Evolutionary conservation across 495 filamentous ascomycete genomes (phyloP).

Genomic region (Hyaloscypha bicolor): DNA sequence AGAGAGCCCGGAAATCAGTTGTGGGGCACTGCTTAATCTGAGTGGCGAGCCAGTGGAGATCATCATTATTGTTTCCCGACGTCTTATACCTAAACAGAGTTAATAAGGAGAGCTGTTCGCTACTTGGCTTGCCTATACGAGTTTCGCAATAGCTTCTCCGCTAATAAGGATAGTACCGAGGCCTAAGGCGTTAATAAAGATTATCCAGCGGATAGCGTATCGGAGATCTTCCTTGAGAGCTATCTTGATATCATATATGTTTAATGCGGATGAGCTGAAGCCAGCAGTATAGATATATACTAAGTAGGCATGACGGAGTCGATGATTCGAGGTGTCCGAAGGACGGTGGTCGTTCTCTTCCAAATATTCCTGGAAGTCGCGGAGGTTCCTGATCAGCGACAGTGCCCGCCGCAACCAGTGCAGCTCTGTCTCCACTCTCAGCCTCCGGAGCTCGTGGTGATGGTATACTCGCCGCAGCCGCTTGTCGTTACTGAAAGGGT

Average conservation of each 20-base stretch:
- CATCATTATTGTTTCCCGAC: conserved; percentile 10
- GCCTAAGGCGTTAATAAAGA: conserved; percentile 20
- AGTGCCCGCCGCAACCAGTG: conserved; percentile 19
- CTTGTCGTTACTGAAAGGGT: conserved; percentile 21
- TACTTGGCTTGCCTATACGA: conserved; percentile 3
- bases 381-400: conserved; percentile 23
- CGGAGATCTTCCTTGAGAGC: conserved; percentile 18
- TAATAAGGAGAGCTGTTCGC: conserved; percentile 4
- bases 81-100: conserved; percentile 17
- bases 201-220: conserved; percentile 11
- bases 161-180: conserved; percentile 11
- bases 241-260: conserved; percentile 12
- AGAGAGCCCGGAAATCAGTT: conserved; percentile 11
- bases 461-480: conserved; percentile 8
- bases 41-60: conserved; percentile 1
- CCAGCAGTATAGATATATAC: conserved; percentile 17
- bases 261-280: conserved; percentile 3
- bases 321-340: conserved; percentile 7
- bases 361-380: conserved; percentile 21
- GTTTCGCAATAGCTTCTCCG: conserved; percentile 12
- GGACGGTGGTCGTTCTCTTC: conserved; percentile 16
- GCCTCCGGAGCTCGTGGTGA: conserved; percentile 14
- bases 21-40: not conserved
- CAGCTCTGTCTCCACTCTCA: conserved; percentile 13
- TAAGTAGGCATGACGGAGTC: conserved; percentile 11